Conservation (phyloP, 2,329 filamentous ascomycete species). For the Ploettnerulaceae sp. region DNA sequence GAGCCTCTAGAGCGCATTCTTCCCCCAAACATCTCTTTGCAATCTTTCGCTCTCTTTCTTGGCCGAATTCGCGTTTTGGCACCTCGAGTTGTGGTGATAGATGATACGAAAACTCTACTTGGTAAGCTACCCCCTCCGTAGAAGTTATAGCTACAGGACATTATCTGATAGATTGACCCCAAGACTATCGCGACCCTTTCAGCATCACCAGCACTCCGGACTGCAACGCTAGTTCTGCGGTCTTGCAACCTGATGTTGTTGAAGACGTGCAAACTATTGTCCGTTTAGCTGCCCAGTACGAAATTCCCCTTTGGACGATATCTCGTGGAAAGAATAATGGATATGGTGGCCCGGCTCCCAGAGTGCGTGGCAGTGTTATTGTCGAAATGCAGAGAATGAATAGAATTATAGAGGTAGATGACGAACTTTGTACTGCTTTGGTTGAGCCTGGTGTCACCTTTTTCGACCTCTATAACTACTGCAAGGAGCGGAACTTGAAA, state of each 20-base stretch:
- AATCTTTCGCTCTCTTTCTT: too few relatives aligned
- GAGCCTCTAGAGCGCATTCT: too few relatives aligned
- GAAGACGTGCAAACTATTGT: conserved; percentile 35
- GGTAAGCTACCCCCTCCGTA: too few relatives aligned
- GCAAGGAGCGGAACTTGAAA: conserved; percentile 37
- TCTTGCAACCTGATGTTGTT: conserved; percentile 33
- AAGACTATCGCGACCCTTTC: too few relatives aligned
- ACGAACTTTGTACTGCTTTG: conserved; percentile 33
- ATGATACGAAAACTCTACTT: too few relatives aligned
- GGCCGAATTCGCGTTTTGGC: too few relatives aligned
- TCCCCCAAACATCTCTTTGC: too few relatives aligned
- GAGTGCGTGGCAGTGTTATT: conserved; percentile 25
- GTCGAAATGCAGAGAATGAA: conserved; percentile 36
- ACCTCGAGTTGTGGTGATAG: too few relatives aligned
- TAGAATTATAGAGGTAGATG: conserved; percentile 35
- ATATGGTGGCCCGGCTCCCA: conserved; percentile 14
- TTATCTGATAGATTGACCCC: too few relatives aligned
- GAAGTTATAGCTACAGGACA: too few relatives aligned
- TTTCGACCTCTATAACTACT: conserved; percentile 40
- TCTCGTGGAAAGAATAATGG: conserved; percentile 38
- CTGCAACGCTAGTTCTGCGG: conserved; percentile 23
- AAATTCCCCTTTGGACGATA: conserved; percentile 34
- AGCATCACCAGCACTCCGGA: too few relatives aligned
- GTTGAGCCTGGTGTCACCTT: conserved; percentile 43
- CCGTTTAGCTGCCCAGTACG: conserved; percentile 33